Evolutionary conservation across 805 yeast genomes (phyloP).

Genomic region (Teunomyces atbi): DNA sequence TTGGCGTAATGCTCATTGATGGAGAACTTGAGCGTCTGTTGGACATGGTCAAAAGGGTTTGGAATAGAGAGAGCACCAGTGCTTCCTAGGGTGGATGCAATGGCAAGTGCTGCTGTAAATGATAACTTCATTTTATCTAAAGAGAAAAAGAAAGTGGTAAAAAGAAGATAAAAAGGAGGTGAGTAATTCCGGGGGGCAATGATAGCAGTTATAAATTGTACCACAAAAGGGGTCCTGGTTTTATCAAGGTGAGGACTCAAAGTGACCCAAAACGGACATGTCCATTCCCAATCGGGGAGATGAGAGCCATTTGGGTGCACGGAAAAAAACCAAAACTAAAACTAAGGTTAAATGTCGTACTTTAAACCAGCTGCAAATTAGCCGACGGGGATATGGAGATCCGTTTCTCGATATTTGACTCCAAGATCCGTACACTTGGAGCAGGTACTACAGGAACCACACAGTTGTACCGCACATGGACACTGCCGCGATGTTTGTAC

Average conservation of each 20-base stretch:
- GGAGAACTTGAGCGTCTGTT: conserved; percentile 10
- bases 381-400: not conserved
- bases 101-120: conserved; percentile 16
- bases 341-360: not conserved
- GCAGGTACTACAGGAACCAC: conserved; percentile 35
- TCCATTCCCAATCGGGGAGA: not conserved
- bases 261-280: not conserved
- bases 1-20: conserved; percentile 5
- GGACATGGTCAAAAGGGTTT: conserved; percentile 16
- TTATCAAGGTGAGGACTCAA: not conserved
- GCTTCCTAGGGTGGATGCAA: conserved; percentile 15
- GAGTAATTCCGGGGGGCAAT: not conserved
- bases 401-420: conserved; percentile 1
- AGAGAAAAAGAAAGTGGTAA: not conserved
- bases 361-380: not conserved
- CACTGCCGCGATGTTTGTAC: conserved; percentile 10
- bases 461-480: conserved; percentile 18
- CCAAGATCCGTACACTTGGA: conserved; percentile 17
- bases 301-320: not conserved
- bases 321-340: not conserved
- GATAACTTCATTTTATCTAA: conserved; percentile 19
- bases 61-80: conserved; percentile 24
- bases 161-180: not conserved
- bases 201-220: not conserved
- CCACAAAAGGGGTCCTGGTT: not conserved